phyloP scores from a whole-genome alignment of 1,139 yeast genomes.

The Candida labiduridarum region DNA sequence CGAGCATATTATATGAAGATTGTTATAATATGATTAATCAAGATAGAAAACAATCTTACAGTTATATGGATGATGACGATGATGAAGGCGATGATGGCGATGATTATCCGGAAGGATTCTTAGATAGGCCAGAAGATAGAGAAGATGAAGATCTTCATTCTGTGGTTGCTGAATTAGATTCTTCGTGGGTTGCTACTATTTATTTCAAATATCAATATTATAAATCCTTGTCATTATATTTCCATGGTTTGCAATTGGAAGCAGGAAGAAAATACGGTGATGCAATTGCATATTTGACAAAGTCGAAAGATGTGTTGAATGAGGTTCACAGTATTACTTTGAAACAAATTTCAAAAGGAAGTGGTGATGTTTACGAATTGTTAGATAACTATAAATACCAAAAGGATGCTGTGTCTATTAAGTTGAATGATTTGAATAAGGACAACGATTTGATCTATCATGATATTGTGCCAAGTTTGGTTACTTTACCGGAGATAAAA shows the following conservation, averaged over 20 bases:
- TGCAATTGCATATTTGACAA: constrained; percentile 68
- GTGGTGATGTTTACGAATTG: constrained; percentile 36
- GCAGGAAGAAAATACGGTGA: constrained; percentile 65
- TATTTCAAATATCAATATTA: constrained; percentile 54
- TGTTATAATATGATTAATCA: constrained; percentile 32
- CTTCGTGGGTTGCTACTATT: constrained; percentile 44
- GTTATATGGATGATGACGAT: constrained; percentile 21
- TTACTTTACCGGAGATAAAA: constrained; percentile 60
- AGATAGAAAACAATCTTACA: constrained; percentile 9
- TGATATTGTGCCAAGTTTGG: constrained; percentile 65
- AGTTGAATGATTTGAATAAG: constrained; percentile 56
- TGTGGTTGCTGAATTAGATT: constrained; percentile 47
- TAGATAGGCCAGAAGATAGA: constrained; percentile 21
- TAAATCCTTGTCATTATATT: constrained; percentile 48
- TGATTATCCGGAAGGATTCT: constrained; percentile 18
- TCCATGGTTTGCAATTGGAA: constrained; percentile 55
- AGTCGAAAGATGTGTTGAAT: constrained; percentile 46
- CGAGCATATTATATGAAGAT: constrained; percentile 57
- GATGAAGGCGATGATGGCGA: constrained; percentile 20
- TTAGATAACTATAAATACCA: constrained; percentile 49
- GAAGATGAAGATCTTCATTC: constrained; percentile 24
- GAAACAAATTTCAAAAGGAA: constrained; percentile 30
- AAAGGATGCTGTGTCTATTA: constrained; percentile 46
- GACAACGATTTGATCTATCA: constrained; percentile 93
- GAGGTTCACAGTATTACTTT: constrained; percentile 29